Percentiles rank a stretch among this genome's conserved stretches.
Evolutionary conservation across 306 rosid genomes (phyloP).

Genomic region (Prunus fruticosa): DNA sequence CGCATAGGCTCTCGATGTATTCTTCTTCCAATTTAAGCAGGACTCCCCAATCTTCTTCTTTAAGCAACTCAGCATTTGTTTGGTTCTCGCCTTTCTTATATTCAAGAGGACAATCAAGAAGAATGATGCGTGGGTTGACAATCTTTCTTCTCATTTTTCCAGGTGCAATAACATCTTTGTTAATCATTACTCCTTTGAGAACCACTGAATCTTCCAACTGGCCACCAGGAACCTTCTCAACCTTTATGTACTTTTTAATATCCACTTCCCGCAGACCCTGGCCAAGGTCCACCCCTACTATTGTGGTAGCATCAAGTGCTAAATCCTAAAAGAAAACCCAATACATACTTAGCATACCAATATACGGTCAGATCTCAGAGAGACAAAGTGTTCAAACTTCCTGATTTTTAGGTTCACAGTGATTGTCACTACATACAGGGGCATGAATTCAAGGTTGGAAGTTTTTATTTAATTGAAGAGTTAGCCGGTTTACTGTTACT

Average conservation of each 20-base stretch:
- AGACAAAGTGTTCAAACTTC: neutral
- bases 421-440: neutral
- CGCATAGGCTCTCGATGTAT: constrained; percentile 77
- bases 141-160: constrained; percentile 98
- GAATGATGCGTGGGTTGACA: constrained; percentile 83
- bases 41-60: constrained; percentile 91
- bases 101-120: constrained; percentile 87
- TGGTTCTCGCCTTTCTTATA: constrained; percentile 96
- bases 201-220: constrained; percentile 85
- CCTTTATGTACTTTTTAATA: constrained; percentile 87
- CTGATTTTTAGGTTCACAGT: neutral
- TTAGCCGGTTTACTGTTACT: neutral
- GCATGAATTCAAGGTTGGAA: neutral
- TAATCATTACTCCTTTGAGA: constrained; percentile 88
- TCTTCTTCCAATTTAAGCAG: constrained; percentile 88
- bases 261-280: constrained; percentile 91
- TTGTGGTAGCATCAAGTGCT: constrained; percentile 89
- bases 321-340: constrained; percentile 53
- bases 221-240: constrained; percentile 94
- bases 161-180: constrained; percentile 89
- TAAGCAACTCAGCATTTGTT: constrained; percentile 87
- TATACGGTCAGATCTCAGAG: neutral
- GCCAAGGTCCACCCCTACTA: constrained; percentile 86
- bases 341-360: neutral
- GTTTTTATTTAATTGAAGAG: neutral